These are phyloP conservation scores for Pestalotiopsis sp. DNA, from an alignment of 2,329 filamentous ascomycete genomes.

Conservation along the genomic window DNA sequence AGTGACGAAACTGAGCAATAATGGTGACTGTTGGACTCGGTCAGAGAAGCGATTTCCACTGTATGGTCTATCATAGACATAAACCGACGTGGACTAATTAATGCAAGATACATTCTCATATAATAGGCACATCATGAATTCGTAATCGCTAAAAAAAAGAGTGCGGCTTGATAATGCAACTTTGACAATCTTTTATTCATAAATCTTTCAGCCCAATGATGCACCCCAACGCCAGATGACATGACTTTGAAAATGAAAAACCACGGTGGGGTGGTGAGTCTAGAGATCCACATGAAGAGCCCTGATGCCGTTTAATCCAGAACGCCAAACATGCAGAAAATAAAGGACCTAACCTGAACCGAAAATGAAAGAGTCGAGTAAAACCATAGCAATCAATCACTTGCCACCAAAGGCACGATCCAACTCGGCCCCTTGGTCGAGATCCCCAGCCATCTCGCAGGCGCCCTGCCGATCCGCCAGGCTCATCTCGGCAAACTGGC, in stretches of 20 bases:
- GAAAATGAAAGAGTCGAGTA: background rate
- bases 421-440: constrained; percentile 57
- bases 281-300: background rate
- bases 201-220: too few relatives aligned
- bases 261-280: background rate
- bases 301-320: background rate
- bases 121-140: background rate
- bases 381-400: constrained; percentile 16
- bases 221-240: too few relatives aligned
- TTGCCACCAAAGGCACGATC: constrained; percentile 60
- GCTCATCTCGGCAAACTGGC: constrained; percentile 31
- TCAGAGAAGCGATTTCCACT: background rate
- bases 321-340: background rate
- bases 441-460: constrained; percentile 38
- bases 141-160: background rate
- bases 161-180: too few relatives aligned
- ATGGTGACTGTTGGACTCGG: background rate
- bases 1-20: constrained; percentile 1
- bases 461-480: constrained; percentile 25
- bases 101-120: background rate
- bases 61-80: background rate
- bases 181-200: too few relatives aligned
- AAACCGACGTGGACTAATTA: background rate
- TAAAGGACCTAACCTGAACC: background rate
- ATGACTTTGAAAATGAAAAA: too few relatives aligned